phyloP scores from a whole-genome alignment of 1,139 yeast species.

The Taiozyma sp. region DNA sequence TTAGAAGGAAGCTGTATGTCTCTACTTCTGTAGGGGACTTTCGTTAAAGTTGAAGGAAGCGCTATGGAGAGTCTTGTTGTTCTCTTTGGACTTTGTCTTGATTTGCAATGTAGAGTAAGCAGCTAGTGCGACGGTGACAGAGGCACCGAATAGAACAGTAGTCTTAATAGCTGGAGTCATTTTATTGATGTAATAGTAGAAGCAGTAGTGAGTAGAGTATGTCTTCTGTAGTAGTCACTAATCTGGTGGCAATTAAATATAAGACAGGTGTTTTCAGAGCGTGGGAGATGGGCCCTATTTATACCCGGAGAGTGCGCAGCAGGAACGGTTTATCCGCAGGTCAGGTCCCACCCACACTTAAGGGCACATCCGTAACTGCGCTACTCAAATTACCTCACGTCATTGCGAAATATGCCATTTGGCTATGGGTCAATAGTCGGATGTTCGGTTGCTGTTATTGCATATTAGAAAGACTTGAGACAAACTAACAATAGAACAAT shows the following conservation, averaged over 20 bases:
- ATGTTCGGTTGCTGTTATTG: neutral
- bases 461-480: neutral
- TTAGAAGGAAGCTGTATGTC: neutral
- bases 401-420: neutral
- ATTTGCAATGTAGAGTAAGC: constrained; percentile 20
- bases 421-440: neutral
- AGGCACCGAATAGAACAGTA: neutral
- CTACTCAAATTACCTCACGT: neutral
- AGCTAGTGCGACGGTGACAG: constrained; percentile 8
- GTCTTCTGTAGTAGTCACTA: neutral
- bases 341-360: neutral
- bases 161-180: neutral
- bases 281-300: neutral
- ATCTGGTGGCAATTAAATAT: neutral
- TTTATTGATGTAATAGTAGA: neutral
- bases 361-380: neutral
- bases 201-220: neutral
- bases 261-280: neutral
- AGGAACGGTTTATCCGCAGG: neutral
- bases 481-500: neutral
- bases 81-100: constrained; percentile 20
- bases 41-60: neutral
- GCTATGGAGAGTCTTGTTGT: constrained; percentile 6
- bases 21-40: neutral
- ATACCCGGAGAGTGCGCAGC: neutral